Base-by-base conservation (phyloP, 352 stramenopile species). In the Pythium aphanidermatum region DNA sequence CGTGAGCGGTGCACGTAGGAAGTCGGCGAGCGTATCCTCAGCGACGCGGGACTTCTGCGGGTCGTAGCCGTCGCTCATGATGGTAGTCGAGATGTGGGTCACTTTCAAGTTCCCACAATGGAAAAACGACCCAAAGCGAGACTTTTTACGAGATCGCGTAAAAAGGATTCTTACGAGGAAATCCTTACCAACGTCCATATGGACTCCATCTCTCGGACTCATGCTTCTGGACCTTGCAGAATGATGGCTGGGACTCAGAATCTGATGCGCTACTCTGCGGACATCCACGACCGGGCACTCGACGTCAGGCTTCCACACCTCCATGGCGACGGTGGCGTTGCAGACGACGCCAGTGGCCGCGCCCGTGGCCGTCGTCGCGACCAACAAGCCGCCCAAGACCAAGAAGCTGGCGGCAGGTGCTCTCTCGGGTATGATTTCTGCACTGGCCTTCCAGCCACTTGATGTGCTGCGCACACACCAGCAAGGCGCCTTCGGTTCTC, bases 11-110 rank as follows among this genome's bases (percentile, higher is more conserved):
- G 82, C 86, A 26, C 88, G 83, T 30, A 96, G 78, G 68, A 97
- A 97, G 63, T 96, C 91, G 27, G 87, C 86, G 20, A 96, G 76
- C 56, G 83, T 93, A 61, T 96, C 87, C 46, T 94, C 83, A 20
- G 74, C 85, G 24, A 96, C 83, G 55, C 86, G 88, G 46, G 86
- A 96, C 65, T 93, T 93, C 53, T 95, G 84, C 20, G 87, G 87
- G 58, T 96, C 84, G 71, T 96, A 96, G 50, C 82, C 82, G 60
- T 95, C 84, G 57, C 66, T 58, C 66, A 86, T 89, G 14, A 11
- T 62, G 32, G 20, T 20, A 25, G 32, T 45, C 11, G 11, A n/a
- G 21, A 19, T 55, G 38, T n/a, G n/a, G n/a, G n/a, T n/a, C n/a
- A n/a, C n/a, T n/a, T n/a, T n/a, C n/a, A n/a, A n/a, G n/a, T n/a